Conservation (phyloP, 768 basidiomycete species). For the Galerina marginata region DNA sequence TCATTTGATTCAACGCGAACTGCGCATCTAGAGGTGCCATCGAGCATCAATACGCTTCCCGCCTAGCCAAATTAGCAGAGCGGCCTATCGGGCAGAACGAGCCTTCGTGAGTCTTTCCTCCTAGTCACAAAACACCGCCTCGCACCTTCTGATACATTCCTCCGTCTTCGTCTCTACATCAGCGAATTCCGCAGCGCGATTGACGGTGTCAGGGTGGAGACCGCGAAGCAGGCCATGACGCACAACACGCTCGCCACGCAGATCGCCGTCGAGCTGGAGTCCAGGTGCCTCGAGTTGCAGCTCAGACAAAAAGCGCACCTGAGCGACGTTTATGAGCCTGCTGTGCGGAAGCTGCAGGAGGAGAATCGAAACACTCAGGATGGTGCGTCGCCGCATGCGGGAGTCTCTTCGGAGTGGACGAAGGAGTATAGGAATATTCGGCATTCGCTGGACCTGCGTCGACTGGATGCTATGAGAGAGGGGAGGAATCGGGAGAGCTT, state of each 20-base stretch:
- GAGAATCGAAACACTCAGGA: not conserved
- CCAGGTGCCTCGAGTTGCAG: slow-evolving; percentile 21
- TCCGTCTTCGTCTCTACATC: slow-evolving; percentile 1
- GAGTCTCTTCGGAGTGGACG: slow-evolving; percentile 22
- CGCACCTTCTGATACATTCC: not conserved
- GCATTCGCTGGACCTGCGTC: slow-evolving; percentile 15
- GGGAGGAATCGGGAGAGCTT: not conserved
- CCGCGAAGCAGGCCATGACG: slow-evolving; percentile 23
- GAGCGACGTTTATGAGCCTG: slow-evolving; percentile 18
- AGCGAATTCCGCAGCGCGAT: slow-evolving; percentile 23
- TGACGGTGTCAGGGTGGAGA: slow-evolving; percentile 22
- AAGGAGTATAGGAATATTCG: slow-evolving; percentile 24
- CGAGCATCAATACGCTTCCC: slow-evolving; percentile 25
- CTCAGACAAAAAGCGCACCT: slow-evolving; percentile 13
- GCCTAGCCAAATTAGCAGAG: slow-evolving; percentile 22
- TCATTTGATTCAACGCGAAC: not conserved
- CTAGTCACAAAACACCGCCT: not conserved
- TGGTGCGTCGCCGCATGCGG: slow-evolving; percentile 4
- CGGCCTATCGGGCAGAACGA: slow-evolving; percentile 21
- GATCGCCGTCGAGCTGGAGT: slow-evolving; percentile 23
- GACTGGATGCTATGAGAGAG: slow-evolving; percentile 15
- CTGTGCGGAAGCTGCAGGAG: slow-evolving; percentile 15
- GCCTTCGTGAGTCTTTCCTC: slow-evolving; percentile 11
- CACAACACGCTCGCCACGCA: slow-evolving; percentile 21
- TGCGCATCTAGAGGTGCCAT: slow-evolving; percentile 20